A percentile compares a stretch with the other conserved stretches of the same genome.
Conservation (phyloP, 345 rosid species). For the Camelina neglecta region DNA sequence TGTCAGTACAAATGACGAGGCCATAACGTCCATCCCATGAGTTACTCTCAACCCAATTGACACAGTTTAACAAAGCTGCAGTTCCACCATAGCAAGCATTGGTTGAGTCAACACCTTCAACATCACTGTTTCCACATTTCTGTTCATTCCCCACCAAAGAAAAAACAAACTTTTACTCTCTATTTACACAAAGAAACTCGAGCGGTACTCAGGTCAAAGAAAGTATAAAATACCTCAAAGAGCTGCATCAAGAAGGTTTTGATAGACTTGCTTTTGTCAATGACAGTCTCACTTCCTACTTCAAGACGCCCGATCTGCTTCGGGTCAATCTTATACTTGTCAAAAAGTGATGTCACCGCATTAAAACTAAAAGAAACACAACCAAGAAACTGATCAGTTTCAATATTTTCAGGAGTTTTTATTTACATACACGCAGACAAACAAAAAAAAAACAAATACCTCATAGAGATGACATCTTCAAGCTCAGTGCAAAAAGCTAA, state of each 20-base stretch:
- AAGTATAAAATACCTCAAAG: constrained; percentile 70
- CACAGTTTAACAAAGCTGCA: constrained; percentile 95
- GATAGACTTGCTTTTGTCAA: constrained; percentile 98
- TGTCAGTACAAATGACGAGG: constrained; percentile 93
- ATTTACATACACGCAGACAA: background rate
- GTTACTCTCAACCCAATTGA: constrained; percentile 98
- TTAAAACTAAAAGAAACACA: constrained; percentile 66
- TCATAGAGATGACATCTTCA: constrained; percentile 99
- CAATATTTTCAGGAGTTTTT: constrained; percentile 13
- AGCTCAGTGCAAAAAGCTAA: constrained; percentile 96
- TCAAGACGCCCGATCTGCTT: constrained; percentile 95
- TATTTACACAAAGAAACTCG: background rate
- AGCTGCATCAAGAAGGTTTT: constrained; percentile 98
- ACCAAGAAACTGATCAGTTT: constrained; percentile 23
- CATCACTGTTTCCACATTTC: constrained; percentile 93
- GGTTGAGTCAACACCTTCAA: constrained; percentile 97
- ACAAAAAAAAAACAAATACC: constrained; percentile 40
- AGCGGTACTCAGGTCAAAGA: background rate
- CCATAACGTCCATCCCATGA: constrained; percentile 99
- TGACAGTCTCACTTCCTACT: constrained; percentile 99
- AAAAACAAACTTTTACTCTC: background rate
- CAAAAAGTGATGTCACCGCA: constrained; percentile 85
- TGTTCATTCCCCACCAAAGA: constrained; percentile 47
- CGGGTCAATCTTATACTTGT: constrained; percentile 89
- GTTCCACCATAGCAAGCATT: constrained; percentile 99